phyloP scores from a whole-genome alignment of 352 stramenopile genomes.

The Albugo candida region DNA sequence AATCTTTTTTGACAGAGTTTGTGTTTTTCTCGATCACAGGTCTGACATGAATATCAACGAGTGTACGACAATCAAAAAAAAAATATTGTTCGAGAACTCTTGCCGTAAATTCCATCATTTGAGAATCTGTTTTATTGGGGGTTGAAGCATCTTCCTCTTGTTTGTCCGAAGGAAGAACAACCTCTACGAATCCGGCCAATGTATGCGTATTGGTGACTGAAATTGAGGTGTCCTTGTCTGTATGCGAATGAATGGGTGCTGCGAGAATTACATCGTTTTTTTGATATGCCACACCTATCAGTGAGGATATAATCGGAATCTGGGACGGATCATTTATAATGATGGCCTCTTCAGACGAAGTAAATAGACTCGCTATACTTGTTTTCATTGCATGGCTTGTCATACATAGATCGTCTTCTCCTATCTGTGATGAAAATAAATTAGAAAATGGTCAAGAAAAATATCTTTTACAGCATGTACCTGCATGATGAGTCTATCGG shows the following conservation, averaged over 20 bases:
- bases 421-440: not conserved
- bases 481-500: slow-evolving; percentile 30
- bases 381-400: not conserved
- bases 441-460: not conserved
- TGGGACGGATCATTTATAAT: not conserved
- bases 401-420: not conserved
- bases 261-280: slow-evolving; percentile 18
- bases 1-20: not conserved
- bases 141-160: not conserved
- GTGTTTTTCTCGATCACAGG: not conserved
- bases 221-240: too few species aligned
- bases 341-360: not conserved
- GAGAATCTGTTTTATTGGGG: slow-evolving; percentile 34
- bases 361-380: not conserved
- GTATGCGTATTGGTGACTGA: too few species aligned
- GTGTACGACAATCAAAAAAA: slow-evolving; percentile 52
- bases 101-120: slow-evolving; percentile 38
- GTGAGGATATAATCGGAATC: not conserved
- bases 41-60: slow-evolving; percentile 22
- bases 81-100: slow-evolving; percentile 50
- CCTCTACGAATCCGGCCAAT: slow-evolving; percentile 31
- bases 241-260: slow-evolving; percentile 11
- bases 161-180: slow-evolving; percentile 11
- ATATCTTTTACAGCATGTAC: slow-evolving; percentile 9
- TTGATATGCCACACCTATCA: slow-evolving; percentile 16